Base-by-base conservation (phyloP, 23 red algal genomes). In the Gracilariopsis chorda region DNA sequence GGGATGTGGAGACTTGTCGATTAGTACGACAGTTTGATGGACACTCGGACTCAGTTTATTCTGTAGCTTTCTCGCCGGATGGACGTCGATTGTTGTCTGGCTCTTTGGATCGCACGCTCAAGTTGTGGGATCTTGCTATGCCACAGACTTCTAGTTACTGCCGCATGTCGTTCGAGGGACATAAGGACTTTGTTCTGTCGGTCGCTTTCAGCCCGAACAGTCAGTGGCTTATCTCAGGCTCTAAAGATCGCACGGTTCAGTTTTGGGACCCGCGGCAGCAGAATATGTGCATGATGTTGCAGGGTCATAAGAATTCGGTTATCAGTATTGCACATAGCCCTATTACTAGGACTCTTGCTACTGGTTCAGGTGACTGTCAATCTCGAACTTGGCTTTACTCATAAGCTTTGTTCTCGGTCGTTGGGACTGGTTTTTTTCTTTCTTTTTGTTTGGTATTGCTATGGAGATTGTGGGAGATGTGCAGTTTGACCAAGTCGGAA, bases 291-390 rank as follows among this genome's bases (percentile, higher is more conserved):
- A 33, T 94, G 67, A 92, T 91, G 70, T 83, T 98, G 19, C 86
- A 98, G 51, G 95, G 95, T 45, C 95, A 98, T 72, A 93, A 94
- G 78, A 98, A 98, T 56, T 93, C 95, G 57, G 95, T 98, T 24
- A 98, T 94, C 33, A 88, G 80, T 47, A 87, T 98, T 41, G 91
- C 84, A 8, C 95, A 98, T 58, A 83, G 83, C 53, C 95, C 95
- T 1, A 59, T 53, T 9, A 52, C 67, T 45, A 72, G 43, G 73
- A 34, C 75, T 30, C 47, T 98, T 25, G 95, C 95, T 13, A 98
- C 90, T 29, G 95, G 95, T 7, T 98, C 95, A 29, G 95, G 95
- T 48, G 95, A 98, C 81, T 92, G 80, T 65, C 84, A 67, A 10
- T 91, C 83, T 47, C 44, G 92, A 23, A 91, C 78, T 34, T 98